Base-by-base conservation (phyloP, 2,329 filamentous ascomycete genomes). In the Bipolaris zeicola region DNA sequence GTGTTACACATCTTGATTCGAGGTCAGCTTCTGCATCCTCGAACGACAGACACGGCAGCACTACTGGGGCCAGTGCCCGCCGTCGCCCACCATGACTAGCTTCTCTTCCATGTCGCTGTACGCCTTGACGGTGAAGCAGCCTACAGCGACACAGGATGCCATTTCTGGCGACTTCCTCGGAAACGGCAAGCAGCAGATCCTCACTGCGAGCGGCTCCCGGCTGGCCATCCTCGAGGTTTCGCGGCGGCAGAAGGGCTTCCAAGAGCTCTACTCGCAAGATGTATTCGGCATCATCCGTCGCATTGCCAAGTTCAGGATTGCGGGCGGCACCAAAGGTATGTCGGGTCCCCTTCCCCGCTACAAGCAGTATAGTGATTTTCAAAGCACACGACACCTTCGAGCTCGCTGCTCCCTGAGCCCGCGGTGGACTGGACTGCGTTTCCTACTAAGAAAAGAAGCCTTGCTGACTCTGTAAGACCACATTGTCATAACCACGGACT, bases 71-170 rank as follows among this genome's bases (percentile, higher is more conserved):
- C 61, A 51, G 66, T 57, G 73, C 70, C 71, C 73, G 57, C 70
- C 64, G 57, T 58, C 59, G 69, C 74, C 76, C 79, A 82, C 57
- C 76, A 98, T 98, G 95, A 94, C 95, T 82, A 96, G 93, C 76
- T 97, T 94, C 60, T 97, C 93, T 65, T 94, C 94, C 77, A 96
- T 97, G 92, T 97, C 97, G 78, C 88, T 99, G 81, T 99, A 99
- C 82, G 95, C 92, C 72, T 84, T 99, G 81, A 98, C 95, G 67
- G 89, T 99, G 72, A 92, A 97, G 79, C 89, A 91, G 68, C 91
- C 95, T 33, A 93, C 92, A 65, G 90, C 92, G 58, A 87, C 96
- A 71, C 92, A 89, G 48, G 90, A 96, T 79, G 93, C 95, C 63
- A 89, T 97, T 64, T 85, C 96, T 58, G 96, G 95, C 68, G 94